Evolutionary conservation across 1,284 basidiomycete genomes (phyloP).

Genomic region (Violaceomyces palustris): DNA sequence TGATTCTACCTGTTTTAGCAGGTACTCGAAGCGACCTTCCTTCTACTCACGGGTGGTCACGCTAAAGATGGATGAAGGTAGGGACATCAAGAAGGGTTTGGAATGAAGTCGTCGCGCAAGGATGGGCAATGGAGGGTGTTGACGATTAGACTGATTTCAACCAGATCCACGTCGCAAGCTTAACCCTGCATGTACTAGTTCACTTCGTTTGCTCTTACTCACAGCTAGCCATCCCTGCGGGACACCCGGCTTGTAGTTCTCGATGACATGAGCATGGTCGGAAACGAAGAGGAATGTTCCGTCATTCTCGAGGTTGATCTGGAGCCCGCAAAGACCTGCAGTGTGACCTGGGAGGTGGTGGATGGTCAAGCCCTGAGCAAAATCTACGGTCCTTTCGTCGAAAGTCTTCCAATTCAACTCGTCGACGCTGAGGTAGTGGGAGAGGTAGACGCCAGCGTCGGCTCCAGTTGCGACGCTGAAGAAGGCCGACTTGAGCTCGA

Average conservation of each 20-base stretch:
- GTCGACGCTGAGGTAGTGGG: slow-evolving; percentile 31
- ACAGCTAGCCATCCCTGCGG: slow-evolving; percentile 39
- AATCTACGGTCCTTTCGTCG: slow-evolving; percentile 36
- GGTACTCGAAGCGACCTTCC: too few relatives aligned
- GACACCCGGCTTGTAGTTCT: slow-evolving; percentile 34
- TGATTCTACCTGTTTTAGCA: too few relatives aligned
- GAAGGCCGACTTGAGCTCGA: slow-evolving; percentile 42
- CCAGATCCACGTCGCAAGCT: too few relatives aligned
- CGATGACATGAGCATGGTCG: slow-evolving; percentile 36
- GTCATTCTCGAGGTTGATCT: slow-evolving; percentile 36
- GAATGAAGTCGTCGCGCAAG: too few relatives aligned
- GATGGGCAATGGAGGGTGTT: too few relatives aligned
- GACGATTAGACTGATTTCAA: too few relatives aligned
- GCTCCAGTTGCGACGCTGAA: slow-evolving; percentile 39
- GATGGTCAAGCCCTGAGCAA: slow-evolving; percentile 41
- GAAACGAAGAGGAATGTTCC: slow-evolving; percentile 38
- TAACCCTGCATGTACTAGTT: too few relatives aligned
- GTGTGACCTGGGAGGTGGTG: slow-evolving; percentile 49
- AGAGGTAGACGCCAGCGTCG: slow-evolving; percentile 35
- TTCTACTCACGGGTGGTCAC: slow-evolving; percentile 41
- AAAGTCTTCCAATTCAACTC: slow-evolving; percentile 48
- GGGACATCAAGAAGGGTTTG: too few relatives aligned
- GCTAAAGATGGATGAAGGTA: too few relatives aligned
- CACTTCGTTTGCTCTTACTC: too few relatives aligned
- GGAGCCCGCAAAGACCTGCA: slow-evolving; percentile 41